Percentiles rank a stretch among this genome's conserved stretches.
Evolutionary conservation across 108 stramenopile genomes (phyloP).

Genomic region (Chaetoceros tenuissimus): DNA sequence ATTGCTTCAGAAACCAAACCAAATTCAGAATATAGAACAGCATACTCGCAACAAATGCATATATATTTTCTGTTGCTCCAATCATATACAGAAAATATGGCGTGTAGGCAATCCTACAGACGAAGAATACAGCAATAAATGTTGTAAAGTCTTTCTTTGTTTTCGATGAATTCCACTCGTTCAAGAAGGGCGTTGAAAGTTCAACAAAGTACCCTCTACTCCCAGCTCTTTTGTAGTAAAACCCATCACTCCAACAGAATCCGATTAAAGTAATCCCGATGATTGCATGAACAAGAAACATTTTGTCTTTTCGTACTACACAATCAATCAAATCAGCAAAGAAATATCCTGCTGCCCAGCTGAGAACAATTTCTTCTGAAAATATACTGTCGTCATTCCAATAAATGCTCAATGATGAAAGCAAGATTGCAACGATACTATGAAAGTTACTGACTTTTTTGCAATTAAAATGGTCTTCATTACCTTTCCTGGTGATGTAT

Average conservation of each 20-base stretch:
- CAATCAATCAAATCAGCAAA: slow-evolving; percentile 7
- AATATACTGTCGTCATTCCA: not conserved
- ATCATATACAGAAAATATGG: not conserved
- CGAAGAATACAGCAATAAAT: not conserved
- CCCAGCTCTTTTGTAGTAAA: not conserved
- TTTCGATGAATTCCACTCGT: not conserved
- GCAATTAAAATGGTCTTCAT: not conserved
- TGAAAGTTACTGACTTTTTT: not conserved
- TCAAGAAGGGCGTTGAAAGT: not conserved
- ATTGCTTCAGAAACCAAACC: not conserved
- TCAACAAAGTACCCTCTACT: not conserved
- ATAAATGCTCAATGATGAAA: not conserved
- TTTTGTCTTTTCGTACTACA: slow-evolving; percentile 3
- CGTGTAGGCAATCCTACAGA: not conserved
- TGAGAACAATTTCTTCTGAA: not conserved
- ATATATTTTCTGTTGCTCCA: not conserved
- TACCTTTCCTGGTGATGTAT: not conserved
- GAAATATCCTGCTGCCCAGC: slow-evolving; percentile 1
- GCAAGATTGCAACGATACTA: not conserved
- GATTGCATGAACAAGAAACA: not conserved
- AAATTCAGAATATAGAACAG: not conserved
- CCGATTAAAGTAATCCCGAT: not conserved
- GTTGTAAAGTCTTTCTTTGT: not conserved
- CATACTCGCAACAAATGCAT: not conserved
- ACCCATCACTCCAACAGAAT: not conserved